These are phyloP conservation scores for Ramularia endophylla DNA, from an alignment of 2,329 filamentous ascomycete genomes.

Conservation along the genomic window DNA sequence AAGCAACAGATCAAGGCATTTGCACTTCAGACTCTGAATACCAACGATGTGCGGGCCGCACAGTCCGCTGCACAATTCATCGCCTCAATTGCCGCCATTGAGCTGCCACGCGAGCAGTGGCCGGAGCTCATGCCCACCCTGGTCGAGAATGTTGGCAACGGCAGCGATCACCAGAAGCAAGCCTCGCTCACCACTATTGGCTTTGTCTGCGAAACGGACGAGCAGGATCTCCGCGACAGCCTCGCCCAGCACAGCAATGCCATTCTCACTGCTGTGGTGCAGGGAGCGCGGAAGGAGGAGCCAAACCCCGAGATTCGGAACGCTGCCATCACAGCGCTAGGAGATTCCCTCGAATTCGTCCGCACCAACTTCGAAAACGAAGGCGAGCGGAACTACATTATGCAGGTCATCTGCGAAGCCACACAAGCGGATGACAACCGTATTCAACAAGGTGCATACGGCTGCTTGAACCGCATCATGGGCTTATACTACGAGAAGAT, in stretches of 20 bases:
- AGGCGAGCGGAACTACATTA: constrained; percentile 99
- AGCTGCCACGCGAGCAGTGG: constrained; percentile 92
- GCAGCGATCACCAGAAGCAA: constrained; percentile 85
- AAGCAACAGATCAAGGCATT: constrained; percentile 85
- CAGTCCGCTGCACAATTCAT: constrained; percentile 92
- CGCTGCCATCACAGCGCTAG: constrained; percentile 87
- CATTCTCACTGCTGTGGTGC: constrained; percentile 94
- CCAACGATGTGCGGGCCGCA: constrained; percentile 74
- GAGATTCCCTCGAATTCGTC: constrained; percentile 96
- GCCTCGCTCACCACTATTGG: constrained; percentile 93
- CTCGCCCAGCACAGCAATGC: constrained; percentile 88
- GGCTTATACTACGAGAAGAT: constrained; percentile 98
- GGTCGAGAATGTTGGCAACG: constrained; percentile 87
- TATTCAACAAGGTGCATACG: constrained; percentile 94
- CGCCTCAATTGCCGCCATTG: constrained; percentile 88
- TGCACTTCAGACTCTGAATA: constrained; percentile 79
- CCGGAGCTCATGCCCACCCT: constrained; percentile 80
- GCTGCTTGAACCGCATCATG: constrained; percentile 98
- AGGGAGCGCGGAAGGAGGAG: constrained; percentile 96
- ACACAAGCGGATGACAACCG: constrained; percentile 86
- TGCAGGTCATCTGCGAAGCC: constrained; percentile 99
- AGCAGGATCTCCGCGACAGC: constrained; percentile 74
- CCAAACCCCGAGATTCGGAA: constrained; percentile 82
- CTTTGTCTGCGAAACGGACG: constrained; percentile 96
- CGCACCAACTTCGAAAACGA: constrained; percentile 99